Evolutionary conservation across 148 eudicot species (phyloP).

Genomic region (Limonium bicolor): DNA sequence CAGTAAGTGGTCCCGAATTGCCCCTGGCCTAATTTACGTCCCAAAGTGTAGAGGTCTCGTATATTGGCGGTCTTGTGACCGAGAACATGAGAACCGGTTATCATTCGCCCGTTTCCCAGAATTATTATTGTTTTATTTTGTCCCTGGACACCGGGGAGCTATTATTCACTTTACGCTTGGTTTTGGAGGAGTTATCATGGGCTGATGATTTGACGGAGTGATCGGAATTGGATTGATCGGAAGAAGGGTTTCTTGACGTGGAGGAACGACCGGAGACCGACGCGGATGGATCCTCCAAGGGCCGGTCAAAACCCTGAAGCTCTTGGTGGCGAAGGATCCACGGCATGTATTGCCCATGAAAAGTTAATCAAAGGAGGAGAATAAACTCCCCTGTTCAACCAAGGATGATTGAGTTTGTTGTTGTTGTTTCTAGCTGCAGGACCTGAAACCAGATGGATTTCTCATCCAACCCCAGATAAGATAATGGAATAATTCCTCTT

Average conservation of each 20-base stretch:
- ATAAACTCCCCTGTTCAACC: not conserved
- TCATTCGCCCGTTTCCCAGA: slow-evolving; percentile 3
- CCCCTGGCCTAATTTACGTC: slow-evolving; percentile 53
- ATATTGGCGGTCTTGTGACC: slow-evolving; percentile 49
- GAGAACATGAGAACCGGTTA: slow-evolving; percentile 12
- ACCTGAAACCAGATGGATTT: too few relatives aligned
- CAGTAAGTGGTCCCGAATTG: slow-evolving; percentile 50
- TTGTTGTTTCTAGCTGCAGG: not conserved
- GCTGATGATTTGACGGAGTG: slow-evolving; percentile 1
- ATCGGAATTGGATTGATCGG: too few relatives aligned
- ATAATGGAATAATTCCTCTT: too few relatives aligned
- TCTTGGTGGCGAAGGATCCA: slow-evolving; percentile 1
- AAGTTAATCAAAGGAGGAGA: not conserved
- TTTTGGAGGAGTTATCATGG: slow-evolving; percentile 1
- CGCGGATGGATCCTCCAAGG: not conserved
- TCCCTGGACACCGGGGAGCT: slow-evolving; percentile 5
- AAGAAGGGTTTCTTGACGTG: not conserved
- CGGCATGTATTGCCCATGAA: slow-evolving; percentile 9
- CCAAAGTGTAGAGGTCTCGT: slow-evolving; percentile 46
- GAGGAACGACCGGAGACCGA: not conserved
- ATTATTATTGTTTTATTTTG: too few relatives aligned
- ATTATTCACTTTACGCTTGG: not conserved
- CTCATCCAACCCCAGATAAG: not conserved
- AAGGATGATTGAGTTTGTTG: not conserved
- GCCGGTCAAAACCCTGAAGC: slow-evolving; percentile 1